These are phyloP conservation scores for Jasminum sambac DNA, from an alignment of 257 asterid genomes.

Conservation along the genomic window DNA sequence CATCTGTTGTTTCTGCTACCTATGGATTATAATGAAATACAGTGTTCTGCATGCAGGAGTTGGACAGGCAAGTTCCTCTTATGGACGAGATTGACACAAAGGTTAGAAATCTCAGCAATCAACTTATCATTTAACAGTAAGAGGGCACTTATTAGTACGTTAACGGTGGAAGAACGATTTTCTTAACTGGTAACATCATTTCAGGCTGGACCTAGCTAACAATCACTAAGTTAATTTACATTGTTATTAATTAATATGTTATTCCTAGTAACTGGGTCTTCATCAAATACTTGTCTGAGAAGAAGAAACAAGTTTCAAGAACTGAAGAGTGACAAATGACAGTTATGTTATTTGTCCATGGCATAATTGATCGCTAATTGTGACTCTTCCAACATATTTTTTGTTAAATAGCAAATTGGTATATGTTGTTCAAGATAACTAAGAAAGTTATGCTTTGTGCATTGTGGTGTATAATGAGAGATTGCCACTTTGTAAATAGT, in stretches of 20 bases:
- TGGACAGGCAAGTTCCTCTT: conserved; percentile 97
- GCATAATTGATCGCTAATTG: background rate
- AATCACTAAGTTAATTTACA: background rate
- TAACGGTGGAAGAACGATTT: background rate
- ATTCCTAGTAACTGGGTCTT: background rate
- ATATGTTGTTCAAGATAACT: background rate
- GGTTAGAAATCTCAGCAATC: conserved; percentile 42
- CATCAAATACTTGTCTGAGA: background rate
- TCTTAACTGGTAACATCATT: background rate
- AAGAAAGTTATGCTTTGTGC: background rate
- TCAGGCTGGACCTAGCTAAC: background rate
- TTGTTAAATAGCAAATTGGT: background rate
- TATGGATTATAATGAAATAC: conserved; percentile 6
- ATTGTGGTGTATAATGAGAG: background rate
- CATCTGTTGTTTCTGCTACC: conserved; percentile 10
- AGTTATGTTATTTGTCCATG: background rate
- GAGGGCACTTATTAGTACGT: background rate
- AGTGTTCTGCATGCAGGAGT: conserved; percentile 57
- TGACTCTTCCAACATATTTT: background rate
- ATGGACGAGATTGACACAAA: conserved; percentile 98
- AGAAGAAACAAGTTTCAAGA: background rate
- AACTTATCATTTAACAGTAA: conserved; percentile 5
- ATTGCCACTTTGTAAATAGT: background rate
- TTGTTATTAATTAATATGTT: background rate
- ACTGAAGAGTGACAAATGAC: background rate